These are phyloP conservation scores for Poa annua DNA, from an alignment of 176 grass and related monocot species.

Conservation along the genomic window DNA sequence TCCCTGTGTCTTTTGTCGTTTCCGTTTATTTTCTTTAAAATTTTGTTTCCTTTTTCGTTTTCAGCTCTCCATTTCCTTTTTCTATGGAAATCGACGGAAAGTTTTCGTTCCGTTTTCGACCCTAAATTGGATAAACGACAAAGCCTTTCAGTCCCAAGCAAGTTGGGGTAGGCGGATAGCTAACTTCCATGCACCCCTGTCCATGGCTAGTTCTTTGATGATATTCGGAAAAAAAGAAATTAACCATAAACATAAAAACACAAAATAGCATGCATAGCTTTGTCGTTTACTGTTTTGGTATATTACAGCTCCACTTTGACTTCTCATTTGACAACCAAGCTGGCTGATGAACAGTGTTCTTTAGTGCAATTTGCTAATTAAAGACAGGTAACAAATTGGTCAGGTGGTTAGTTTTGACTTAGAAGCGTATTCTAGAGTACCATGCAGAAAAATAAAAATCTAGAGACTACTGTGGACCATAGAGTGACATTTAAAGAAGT, in stretches of 20 bases:
- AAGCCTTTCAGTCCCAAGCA: too few species aligned
- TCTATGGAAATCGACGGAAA: too few species aligned
- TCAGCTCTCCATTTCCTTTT: too few species aligned
- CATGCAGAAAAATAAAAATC: too few species aligned
- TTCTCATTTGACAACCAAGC: slow-evolving; percentile 11
- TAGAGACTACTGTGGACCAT: neutral
- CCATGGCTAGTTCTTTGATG: too few species aligned
- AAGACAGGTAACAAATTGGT: neutral
- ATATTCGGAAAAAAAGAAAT: neutral
- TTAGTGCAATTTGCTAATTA: neutral
- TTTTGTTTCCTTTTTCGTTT: too few species aligned
- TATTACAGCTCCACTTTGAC: neutral
- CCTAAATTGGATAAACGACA: neutral
- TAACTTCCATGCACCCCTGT: too few species aligned
- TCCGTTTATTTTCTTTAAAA: too few species aligned
- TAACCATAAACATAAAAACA: neutral
- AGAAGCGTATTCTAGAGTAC: slow-evolving; percentile 2
- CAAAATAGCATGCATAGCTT: neutral
- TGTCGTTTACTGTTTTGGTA: slow-evolving; percentile 12
- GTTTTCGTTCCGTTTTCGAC: too few species aligned
- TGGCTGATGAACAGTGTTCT: neutral
- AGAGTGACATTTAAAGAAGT: slow-evolving; percentile 7
- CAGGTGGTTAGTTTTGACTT: neutral
- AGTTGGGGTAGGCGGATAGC: too few species aligned
- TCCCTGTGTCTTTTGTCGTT: too few species aligned